phyloP scores from a whole-genome alignment of 352 stramenopile species.

The Pythium grandisporangium region DNA sequence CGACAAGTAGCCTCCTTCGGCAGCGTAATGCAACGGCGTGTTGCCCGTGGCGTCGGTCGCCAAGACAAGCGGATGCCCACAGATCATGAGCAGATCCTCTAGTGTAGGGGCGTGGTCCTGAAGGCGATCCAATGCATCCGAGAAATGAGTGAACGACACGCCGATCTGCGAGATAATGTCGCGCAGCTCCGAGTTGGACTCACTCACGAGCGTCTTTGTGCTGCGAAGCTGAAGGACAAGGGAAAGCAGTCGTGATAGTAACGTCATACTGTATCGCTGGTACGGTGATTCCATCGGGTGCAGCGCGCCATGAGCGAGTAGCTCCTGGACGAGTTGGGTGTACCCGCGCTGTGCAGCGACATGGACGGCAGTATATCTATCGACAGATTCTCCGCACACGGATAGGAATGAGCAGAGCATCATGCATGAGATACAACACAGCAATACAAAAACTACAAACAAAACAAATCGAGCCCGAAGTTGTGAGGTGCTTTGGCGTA shows the following conservation, averaged over 20 bases:
- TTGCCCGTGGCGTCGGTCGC: conserved; percentile 55
- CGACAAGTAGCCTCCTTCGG: conserved; percentile 61
- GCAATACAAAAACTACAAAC: too few species aligned
- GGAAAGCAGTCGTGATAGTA: conserved; percentile 36
- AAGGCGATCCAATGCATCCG: conserved; percentile 53
- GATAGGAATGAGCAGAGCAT: too few species aligned
- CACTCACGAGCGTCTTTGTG: conserved; percentile 42
- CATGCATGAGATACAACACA: too few species aligned
- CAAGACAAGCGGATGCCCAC: conserved; percentile 57
- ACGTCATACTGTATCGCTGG: conserved; percentile 51
- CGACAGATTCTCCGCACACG: too few species aligned
- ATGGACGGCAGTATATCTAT: conserved; percentile 43
- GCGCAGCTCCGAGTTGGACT: conserved; percentile 44
- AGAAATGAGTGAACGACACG: conserved; percentile 52
- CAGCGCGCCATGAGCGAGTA: conserved; percentile 47
- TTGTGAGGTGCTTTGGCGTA: conserved; percentile 12
- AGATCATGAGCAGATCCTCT: conserved; percentile 59
- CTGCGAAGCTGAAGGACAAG: conserved; percentile 37
- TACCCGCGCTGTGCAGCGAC: conserved; percentile 67
- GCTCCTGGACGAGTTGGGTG: conserved; percentile 38
- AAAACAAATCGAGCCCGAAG: too few species aligned
- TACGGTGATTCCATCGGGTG: conserved; percentile 54
- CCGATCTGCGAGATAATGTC: conserved; percentile 41
- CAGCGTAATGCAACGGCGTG: conserved; percentile 68
- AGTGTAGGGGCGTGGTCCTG: conserved; percentile 40